Conservation (phyloP, 352 stramenopile species). For the Phytopythium cucurbitacearum region DNA sequence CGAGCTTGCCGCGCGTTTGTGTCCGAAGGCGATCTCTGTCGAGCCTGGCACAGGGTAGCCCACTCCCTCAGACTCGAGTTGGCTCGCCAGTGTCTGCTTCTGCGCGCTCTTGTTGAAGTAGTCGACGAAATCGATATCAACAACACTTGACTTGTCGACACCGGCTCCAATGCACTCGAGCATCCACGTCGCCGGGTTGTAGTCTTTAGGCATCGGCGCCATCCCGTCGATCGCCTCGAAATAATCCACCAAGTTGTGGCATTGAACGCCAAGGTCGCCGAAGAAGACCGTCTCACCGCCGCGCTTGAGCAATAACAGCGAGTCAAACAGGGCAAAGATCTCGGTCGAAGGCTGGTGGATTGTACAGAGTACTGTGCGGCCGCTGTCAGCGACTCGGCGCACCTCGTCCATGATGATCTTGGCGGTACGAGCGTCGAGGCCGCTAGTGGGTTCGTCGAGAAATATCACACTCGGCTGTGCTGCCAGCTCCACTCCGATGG, state of each 20-base stretch:
- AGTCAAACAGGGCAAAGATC: too few species aligned
- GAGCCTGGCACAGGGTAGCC: not conserved
- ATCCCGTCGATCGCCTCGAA: slow-evolving; percentile 44
- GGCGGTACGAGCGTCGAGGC: slow-evolving; percentile 39
- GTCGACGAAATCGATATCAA: slow-evolving; percentile 14
- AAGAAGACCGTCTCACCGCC: slow-evolving; percentile 80
- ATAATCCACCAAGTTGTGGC: slow-evolving; percentile 40
- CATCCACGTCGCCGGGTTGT: slow-evolving; percentile 78
- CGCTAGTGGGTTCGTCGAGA: slow-evolving; percentile 53
- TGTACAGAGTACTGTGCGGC: too few species aligned
- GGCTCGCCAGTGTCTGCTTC: slow-evolving; percentile 7
- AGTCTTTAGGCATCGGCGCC: slow-evolving; percentile 8
- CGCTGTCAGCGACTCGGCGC: too few species aligned
- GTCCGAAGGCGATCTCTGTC: not conserved
- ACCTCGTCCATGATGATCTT: too few species aligned
- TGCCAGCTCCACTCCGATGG: slow-evolving; percentile 56
- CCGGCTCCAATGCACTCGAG: slow-evolving; percentile 37
- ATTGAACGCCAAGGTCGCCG: slow-evolving; percentile 64
- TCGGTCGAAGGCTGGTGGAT: too few species aligned
- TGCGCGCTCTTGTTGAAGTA: slow-evolving; percentile 15
- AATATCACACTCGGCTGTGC: slow-evolving; percentile 73
- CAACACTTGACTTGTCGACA: not conserved
- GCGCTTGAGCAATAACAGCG: slow-evolving; percentile 38
- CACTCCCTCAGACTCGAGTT: slow-evolving; percentile 18
- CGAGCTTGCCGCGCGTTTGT: not conserved